Evolutionary conservation across 192 early-diverging fungal genomes (phyloP).

Genomic region (Lobosporangium transversale): DNA sequence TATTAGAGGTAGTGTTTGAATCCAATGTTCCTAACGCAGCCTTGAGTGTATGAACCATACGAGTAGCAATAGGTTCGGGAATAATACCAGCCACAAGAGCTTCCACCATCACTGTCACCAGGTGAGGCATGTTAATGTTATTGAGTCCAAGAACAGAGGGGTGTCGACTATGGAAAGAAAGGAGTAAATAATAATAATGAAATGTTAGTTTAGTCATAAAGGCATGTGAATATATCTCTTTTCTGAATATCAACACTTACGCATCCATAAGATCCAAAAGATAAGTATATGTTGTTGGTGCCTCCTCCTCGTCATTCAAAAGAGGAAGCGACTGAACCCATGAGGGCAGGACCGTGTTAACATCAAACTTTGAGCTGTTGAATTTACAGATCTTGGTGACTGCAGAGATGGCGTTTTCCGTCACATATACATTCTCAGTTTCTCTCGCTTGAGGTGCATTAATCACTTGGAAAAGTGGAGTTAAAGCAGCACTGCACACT

Average conservation of each 20-base stretch:
- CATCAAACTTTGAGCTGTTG: slow-evolving; percentile 68
- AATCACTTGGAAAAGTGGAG: slow-evolving; percentile 77
- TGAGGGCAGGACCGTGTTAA: slow-evolving; percentile 65
- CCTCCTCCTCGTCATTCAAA: slow-evolving; percentile 89
- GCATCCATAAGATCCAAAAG: slow-evolving; percentile 76
- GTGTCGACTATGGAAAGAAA: slow-evolving; percentile 58
- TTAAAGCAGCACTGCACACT: slow-evolving; percentile 76
- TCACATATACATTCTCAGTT: slow-evolving; percentile 83
- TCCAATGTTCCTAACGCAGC: slow-evolving; percentile 57
- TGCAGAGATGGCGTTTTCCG: slow-evolving; percentile 94
- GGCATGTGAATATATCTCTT: neutral
- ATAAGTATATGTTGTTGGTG: slow-evolving; percentile 78
- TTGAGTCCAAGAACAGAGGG: slow-evolving; percentile 69
- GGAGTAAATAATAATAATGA: neutral
- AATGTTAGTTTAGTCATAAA: neutral
- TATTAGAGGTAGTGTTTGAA: slow-evolving; percentile 55
- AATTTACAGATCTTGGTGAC: slow-evolving; percentile 88
- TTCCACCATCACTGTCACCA: slow-evolving; percentile 71
- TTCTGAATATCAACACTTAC: slow-evolving; percentile 37
- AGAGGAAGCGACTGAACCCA: slow-evolving; percentile 91
- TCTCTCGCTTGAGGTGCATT: slow-evolving; percentile 70
- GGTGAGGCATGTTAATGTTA: slow-evolving; percentile 68
- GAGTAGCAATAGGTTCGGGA: slow-evolving; percentile 49
- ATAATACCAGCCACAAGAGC: slow-evolving; percentile 66
- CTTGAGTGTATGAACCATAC: slow-evolving; percentile 67